Evolutionary conservation across 345 rosid species (phyloP), one percentile per base, ranked within the genome.

Genomic region (Conringia planisiliqua): DNA sequence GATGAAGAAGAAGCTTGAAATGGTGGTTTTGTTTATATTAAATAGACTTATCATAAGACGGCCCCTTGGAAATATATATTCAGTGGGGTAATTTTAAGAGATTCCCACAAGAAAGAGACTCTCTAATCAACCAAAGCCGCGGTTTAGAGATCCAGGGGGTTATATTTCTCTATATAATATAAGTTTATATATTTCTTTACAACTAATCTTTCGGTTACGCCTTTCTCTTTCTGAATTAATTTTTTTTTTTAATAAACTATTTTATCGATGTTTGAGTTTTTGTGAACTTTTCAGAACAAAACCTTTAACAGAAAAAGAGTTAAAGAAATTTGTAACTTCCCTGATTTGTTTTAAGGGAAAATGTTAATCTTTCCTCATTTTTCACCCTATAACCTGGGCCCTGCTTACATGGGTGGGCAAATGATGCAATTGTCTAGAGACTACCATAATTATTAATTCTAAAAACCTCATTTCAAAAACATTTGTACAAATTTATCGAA

Each of bases 61-160:
- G 60, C 48, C 68, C 59, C 29, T 71, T 48, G 75, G 43, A 62
- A 66, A 26, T 60, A 56, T 44, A 66, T 52, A 51, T 73, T 16
- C 39, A 16, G 71, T 55, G 71, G 66, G 56, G 44, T 43, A 11
- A 32, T n/a, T 22, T 38, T 33, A 13, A 36, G 14, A 43, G 74
- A 70, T 69, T 9, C 65, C 64, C 5, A 70, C 35, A 71, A 4
- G 75, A 47, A 22, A 71, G 59, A 20, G 35, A 32, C 66, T 44
- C 44, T 44, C 14, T 2, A 42, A 24, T 62, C 51, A 27, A 42
- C 7, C 66, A 5, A 3, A 30, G 56, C 74, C 32, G 58, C 57
- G 58, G 66, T 70, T 70, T 68, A 10, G 27, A 36, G 44, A 17
- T 66, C 2, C 60, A 24, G 16, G 9, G 4, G 33, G 22, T 22